Conservation (phyloP, 352 stramenopile species). For the Globisporangium paroecandrum region DNA sequence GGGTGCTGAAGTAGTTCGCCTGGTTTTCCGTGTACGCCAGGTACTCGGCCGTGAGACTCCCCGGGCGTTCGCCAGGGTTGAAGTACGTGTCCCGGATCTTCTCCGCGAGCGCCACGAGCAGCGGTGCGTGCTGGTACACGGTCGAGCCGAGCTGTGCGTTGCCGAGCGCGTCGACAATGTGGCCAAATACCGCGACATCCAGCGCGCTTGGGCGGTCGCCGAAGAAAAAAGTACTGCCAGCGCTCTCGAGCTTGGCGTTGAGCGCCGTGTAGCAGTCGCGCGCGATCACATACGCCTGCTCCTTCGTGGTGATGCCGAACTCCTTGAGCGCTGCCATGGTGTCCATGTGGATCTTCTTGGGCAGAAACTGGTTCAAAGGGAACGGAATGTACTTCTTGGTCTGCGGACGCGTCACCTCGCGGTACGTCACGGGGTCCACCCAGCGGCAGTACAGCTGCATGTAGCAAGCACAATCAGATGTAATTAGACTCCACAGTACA, state of each 20-base stretch:
- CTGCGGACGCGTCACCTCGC: slow-evolving; percentile 76
- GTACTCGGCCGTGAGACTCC: slow-evolving; percentile 32
- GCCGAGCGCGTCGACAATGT: slow-evolving; percentile 75
- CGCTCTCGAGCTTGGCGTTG: slow-evolving; percentile 73
- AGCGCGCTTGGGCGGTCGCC: slow-evolving; percentile 61
- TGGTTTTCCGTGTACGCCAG: slow-evolving; percentile 73
- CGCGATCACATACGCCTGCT: slow-evolving; percentile 74
- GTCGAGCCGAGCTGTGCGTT: slow-evolving; percentile 69
- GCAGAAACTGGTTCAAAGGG: slow-evolving; percentile 75
- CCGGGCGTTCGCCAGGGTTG: slow-evolving; percentile 29
- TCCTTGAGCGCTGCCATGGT: slow-evolving; percentile 53
- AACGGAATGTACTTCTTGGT: slow-evolving; percentile 83
- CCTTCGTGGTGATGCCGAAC: slow-evolving; percentile 63
- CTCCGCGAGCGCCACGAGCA: slow-evolving; percentile 72
- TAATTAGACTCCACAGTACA: neutral
- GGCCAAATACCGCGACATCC: slow-evolving; percentile 79
- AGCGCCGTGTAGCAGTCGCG: slow-evolving; percentile 84
- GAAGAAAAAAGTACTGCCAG: slow-evolving; percentile 63
- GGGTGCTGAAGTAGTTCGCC: slow-evolving; percentile 59
- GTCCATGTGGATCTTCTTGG: slow-evolving; percentile 83
- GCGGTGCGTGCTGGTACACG: slow-evolving; percentile 69
- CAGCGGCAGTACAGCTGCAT: slow-evolving; percentile 70
- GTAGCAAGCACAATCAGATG: neutral
- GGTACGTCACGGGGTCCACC: slow-evolving; percentile 82
- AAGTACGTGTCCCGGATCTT: slow-evolving; percentile 75